phyloP scores from a whole-genome alignment of 2,329 filamentous ascomycete genomes.

The Fusarium protoensiforme region DNA sequence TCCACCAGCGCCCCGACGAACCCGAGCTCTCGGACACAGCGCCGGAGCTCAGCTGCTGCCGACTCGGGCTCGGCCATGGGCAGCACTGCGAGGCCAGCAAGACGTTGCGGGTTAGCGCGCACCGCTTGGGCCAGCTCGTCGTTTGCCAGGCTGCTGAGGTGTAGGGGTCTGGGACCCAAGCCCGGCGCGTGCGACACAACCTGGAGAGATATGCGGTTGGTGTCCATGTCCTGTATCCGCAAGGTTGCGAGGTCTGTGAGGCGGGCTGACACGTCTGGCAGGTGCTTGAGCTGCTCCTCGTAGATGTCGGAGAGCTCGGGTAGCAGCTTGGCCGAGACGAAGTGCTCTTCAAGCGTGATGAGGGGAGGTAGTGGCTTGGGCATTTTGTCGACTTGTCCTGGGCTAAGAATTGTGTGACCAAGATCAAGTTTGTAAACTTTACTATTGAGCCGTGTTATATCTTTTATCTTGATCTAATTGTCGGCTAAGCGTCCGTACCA shows the following conservation, averaged over 20 bases:
- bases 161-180: background rate
- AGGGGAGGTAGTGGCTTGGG: background rate
- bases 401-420: background rate
- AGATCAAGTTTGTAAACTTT: background rate
- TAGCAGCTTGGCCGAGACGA: constrained; percentile 5
- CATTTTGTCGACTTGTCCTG: background rate
- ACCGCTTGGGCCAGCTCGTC: constrained; percentile 2
- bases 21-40: constrained; percentile 43
- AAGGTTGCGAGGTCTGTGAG: constrained; percentile 4
- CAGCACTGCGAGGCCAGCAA: constrained; percentile 45
- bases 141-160: constrained; percentile 3
- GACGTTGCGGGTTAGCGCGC: constrained; percentile 13
- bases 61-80: constrained; percentile 45
- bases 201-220: constrained; percentile 3
- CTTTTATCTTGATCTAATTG: background rate
- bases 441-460: background rate
- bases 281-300: constrained; percentile 5
- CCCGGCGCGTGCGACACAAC: constrained; percentile 17
- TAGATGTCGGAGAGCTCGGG: constrained; percentile 3
- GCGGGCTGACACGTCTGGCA: constrained; percentile 3
- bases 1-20: constrained; percentile 49
- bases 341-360: constrained; percentile 24
- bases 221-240: constrained; percentile 13
- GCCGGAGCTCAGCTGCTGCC: constrained; percentile 45
- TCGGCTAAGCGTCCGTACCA: background rate